These are phyloP conservation scores for Flaveria robusta DNA, from an alignment of 129 eudicot species.

Conservation along the genomic window DNA sequence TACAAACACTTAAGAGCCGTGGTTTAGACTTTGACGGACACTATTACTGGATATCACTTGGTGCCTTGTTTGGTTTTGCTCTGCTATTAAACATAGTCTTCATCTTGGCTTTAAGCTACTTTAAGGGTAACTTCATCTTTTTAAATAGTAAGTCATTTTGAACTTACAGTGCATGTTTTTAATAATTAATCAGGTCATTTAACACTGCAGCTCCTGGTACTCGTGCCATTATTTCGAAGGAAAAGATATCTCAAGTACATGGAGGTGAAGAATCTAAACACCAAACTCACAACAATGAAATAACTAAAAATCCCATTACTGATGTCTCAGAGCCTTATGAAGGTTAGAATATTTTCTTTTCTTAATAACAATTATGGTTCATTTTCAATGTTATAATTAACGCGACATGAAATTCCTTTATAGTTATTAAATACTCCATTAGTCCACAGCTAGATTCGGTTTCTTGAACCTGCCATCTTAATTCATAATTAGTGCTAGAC, in stretches of 20 bases:
- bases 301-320: not conserved
- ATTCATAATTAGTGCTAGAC: too few species aligned
- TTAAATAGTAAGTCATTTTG: not conserved
- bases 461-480: too few species aligned
- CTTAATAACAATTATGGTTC: not conserved
- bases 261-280: constrained; percentile 35
- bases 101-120: constrained; percentile 52
- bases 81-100: constrained; percentile 45
- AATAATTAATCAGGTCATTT: constrained; percentile 1
- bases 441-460: too few species aligned
- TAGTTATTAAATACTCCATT: too few species aligned
- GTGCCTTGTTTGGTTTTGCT: constrained; percentile 50
- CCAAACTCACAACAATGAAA: constrained; percentile 20
- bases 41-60: constrained; percentile 57
- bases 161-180: not conserved
- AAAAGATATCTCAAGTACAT: constrained; percentile 45
- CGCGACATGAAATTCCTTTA: too few species aligned
- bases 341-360: constrained; percentile 34
- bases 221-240: constrained; percentile 66
- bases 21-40: constrained; percentile 49
- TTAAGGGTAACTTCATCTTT: constrained; percentile 42
- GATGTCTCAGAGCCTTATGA: constrained; percentile 21
- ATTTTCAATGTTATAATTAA: too few species aligned
- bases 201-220: constrained; percentile 58
- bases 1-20: constrained; percentile 46